Evolutionary conservation across 139 green algal genomes (phyloP).

Genomic region (Pleodorina starrii): DNA sequence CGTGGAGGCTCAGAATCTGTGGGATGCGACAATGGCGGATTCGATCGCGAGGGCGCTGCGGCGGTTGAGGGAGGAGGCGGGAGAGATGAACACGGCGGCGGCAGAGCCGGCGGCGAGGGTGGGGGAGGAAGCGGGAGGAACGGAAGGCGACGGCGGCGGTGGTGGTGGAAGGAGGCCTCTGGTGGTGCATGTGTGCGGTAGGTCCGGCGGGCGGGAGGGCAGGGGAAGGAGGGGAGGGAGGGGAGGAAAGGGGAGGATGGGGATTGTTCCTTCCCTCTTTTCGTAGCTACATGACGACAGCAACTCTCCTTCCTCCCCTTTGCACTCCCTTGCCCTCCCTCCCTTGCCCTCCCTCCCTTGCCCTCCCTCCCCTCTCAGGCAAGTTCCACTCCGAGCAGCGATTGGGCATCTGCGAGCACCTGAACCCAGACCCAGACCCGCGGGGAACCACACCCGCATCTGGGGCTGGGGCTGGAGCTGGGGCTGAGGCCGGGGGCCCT

Average conservation of each 20-base stretch:
- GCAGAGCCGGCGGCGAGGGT: neutral
- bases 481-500: too few relatives aligned
- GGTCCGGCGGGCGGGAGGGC: neutral
- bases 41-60: conserved; percentile 44
- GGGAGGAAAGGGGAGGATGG: neutral
- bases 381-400: conserved; percentile 70
- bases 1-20: conserved; percentile 67
- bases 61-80: neutral
- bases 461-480: too few relatives aligned
- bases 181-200: conserved; percentile 63
- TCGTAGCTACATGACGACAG: too few relatives aligned
- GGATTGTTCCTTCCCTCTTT: too few relatives aligned
- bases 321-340: neutral
- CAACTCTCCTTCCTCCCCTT: too few relatives aligned
- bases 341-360: neutral
- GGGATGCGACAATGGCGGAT: conserved; percentile 70
- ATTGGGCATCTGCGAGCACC: conserved; percentile 68
- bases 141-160: neutral
- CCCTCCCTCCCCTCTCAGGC: conserved; percentile 23
- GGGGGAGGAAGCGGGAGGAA: neutral
- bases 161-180: neutral
- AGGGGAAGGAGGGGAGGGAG: neutral
- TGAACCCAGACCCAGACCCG: too few relatives aligned
- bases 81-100: neutral
- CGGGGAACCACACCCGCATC: too few relatives aligned